These are phyloP conservation scores for Acacia pycnantha DNA, from an alignment of 331 rosid species.

Conservation along the genomic window DNA sequence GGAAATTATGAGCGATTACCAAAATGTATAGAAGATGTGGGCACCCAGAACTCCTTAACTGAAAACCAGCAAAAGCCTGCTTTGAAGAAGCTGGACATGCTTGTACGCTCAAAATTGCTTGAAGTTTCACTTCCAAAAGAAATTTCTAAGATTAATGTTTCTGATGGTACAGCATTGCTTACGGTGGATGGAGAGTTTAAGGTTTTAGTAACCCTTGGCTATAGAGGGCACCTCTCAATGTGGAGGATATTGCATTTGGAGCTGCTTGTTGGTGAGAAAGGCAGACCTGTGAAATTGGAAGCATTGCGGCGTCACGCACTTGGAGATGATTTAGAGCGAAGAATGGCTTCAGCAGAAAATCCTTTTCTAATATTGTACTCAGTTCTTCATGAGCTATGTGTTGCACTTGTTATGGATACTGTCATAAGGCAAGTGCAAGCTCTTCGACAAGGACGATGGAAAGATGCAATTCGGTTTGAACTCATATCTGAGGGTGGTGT, in stretches of 20 bases:
- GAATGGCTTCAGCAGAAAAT: conserved; percentile 92
- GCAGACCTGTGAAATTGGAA: conserved; percentile 71
- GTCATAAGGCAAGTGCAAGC: conserved; percentile 84
- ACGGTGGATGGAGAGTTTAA: conserved; percentile 87
- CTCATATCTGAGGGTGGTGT: conserved; percentile 66
- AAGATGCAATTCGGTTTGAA: conserved; percentile 93
- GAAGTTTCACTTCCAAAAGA: conserved; percentile 83
- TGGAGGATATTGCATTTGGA: conserved; percentile 98
- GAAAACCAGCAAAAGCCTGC: conserved; percentile 91
- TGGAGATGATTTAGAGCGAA: conserved; percentile 95
- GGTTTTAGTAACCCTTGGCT: conserved; percentile 91
- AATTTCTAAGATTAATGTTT: conserved; percentile 69
- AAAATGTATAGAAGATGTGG: conserved; percentile 84
- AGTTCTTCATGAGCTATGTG: conserved; percentile 87
- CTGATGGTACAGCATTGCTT: conserved; percentile 75
- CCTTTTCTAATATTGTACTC: conserved; percentile 78
- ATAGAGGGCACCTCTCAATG: conserved; percentile 89
- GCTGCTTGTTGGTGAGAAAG: conserved; percentile 90
- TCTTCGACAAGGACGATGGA: conserved; percentile 97
- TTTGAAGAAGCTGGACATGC: conserved; percentile 80
- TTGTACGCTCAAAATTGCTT: conserved; percentile 83
- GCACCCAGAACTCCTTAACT: conserved; percentile 63
- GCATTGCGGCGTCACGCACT: conserved; percentile 59
- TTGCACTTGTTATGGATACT: conserved; percentile 90
- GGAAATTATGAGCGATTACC: conserved; percentile 86